phyloP scores from a whole-genome alignment of 495 filamentous ascomycete genomes.

The Podospora sp. region DNA sequence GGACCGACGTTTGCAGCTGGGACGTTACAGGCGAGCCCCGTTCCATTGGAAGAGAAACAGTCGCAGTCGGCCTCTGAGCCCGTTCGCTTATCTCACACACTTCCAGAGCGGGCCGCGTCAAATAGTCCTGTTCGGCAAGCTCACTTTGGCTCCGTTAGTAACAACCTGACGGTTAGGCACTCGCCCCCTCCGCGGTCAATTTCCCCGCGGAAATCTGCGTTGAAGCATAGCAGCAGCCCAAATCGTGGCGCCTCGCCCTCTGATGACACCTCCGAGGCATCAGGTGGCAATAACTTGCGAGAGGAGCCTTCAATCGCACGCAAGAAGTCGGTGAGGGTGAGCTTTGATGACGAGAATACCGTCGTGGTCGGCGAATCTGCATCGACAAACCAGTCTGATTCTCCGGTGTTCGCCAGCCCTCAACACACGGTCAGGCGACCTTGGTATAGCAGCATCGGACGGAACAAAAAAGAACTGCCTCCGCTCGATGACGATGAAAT shows the following conservation, averaged over 20 bases:
- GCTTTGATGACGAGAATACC: slow-evolving; percentile 73
- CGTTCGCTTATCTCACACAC: neutral
- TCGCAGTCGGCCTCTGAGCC: neutral
- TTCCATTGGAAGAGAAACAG: neutral
- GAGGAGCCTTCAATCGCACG: slow-evolving; percentile 61
- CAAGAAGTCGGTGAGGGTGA: slow-evolving; percentile 76
- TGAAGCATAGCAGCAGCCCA: slow-evolving; percentile 68
- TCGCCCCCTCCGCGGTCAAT: slow-evolving; percentile 77
- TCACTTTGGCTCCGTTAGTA: slow-evolving; percentile 64
- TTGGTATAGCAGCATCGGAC: slow-evolving; percentile 60
- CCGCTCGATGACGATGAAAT: slow-evolving; percentile 63
- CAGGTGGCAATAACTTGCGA: slow-evolving; percentile 24
- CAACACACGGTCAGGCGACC: slow-evolving; percentile 47
- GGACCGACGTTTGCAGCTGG: neutral
- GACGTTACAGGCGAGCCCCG: neutral
- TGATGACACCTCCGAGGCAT: slow-evolving; percentile 45
- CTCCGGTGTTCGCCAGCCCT: slow-evolving; percentile 52
- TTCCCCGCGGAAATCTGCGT: slow-evolving; percentile 83
- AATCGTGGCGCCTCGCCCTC: slow-evolving; percentile 50
- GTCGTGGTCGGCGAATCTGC: slow-evolving; percentile 63
- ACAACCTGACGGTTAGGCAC: slow-evolving; percentile 64
- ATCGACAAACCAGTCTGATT: slow-evolving; percentile 53
- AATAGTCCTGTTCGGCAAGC: slow-evolving; percentile 59
- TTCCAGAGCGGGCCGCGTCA: slow-evolving; percentile 23
- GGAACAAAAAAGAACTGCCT: slow-evolving; percentile 48